Evolutionary conservation across 2,329 filamentous ascomycete genomes (phyloP), one percentile per base, ranked within the genome.

Genomic region (Alternaria consortialis): DNA sequence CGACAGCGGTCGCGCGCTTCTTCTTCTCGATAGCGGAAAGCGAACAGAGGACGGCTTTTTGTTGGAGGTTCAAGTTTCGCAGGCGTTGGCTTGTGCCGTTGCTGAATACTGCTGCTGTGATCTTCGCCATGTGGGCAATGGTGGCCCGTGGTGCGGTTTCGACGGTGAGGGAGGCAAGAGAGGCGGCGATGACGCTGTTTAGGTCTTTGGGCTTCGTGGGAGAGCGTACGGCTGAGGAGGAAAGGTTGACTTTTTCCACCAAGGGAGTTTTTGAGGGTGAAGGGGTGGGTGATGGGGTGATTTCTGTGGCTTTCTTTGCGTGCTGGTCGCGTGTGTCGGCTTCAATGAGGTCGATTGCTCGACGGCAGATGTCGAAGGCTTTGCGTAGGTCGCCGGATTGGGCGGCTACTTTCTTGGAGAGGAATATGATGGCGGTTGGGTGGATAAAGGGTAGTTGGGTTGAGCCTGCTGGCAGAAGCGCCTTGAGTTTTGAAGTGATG

Each of bases 311-410:
- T 59, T 81, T 86, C 65, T 89, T 88, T 65, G 90, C 87, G 65
- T 93, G 86, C 74, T 90, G 92, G 64, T 88, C 84, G 60, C 88
- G 88, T 1, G 91, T 94, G 78, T 98, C 94, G 53, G 87, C 84
- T 79, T 98, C 95, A 50, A 97, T 88, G 23, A 97, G 81, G 77
- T 98, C 94, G 57, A 99, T 88, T 4, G 94, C 93, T 55, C 93
- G 88, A 47, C 93, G 90, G 77, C 94, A 93, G 61, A 99, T 92
- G 78, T 97, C 94, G 72, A 98, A 97, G 0, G 94, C 94, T 79
- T 97, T 97, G 62, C 95, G 91, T 50, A 99, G 80, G 77, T 99
- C 95, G 43, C 95, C 95, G 0, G 93, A 97, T 77, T 98, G 94
- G 55, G 91, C 93, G 4, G 95, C 91, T 15, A 99, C 92, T 77